A percentile compares a stretch with the other conserved stretches of the same genome.
phyloP scores from a whole-genome alignment of 805 yeast genomes.

The Candida caryicola region DNA sequence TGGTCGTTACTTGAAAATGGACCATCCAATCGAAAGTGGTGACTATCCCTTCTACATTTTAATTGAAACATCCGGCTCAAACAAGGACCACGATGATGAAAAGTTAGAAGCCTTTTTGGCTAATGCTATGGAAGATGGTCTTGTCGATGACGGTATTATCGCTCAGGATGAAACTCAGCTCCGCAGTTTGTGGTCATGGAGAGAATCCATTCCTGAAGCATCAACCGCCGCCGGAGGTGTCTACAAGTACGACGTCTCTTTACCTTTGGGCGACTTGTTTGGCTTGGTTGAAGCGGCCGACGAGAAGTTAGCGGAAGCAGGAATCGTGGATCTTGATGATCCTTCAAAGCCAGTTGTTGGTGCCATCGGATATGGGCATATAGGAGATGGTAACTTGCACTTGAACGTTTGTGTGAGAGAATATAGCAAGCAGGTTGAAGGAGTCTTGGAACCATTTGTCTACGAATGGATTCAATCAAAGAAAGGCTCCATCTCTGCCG shows the following conservation, averaged over 20 bases:
- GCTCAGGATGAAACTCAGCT: slow-evolving; percentile 94
- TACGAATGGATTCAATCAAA: slow-evolving; percentile 79
- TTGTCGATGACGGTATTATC: slow-evolving; percentile 89
- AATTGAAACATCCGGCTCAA: slow-evolving; percentile 95
- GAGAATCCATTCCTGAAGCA: slow-evolving; percentile 92
- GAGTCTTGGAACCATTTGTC: slow-evolving; percentile 86
- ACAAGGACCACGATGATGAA: slow-evolving; percentile 87
- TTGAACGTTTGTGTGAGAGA: slow-evolving; percentile 87
- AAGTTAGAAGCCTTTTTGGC: slow-evolving; percentile 86
- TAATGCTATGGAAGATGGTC: slow-evolving; percentile 75
- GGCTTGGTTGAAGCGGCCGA: slow-evolving; percentile 79
- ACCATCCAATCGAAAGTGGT: slow-evolving; percentile 74
- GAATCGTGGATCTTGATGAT: slow-evolving; percentile 56
- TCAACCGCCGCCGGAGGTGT: slow-evolving; percentile 86
- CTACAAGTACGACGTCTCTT: slow-evolving; percentile 92
- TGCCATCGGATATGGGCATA: slow-evolving; percentile 96
- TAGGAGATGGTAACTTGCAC: slow-evolving; percentile 96
- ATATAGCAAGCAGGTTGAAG: slow-evolving; percentile 76
- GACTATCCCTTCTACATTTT: slow-evolving; percentile 86
- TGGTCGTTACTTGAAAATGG: slow-evolving; percentile 52
- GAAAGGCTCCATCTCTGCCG: slow-evolving; percentile 92
- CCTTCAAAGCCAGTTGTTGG: slow-evolving; percentile 76
- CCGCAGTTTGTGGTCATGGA: slow-evolving; percentile 86
- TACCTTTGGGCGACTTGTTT: slow-evolving; percentile 80
- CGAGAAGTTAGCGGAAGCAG: slow-evolving; percentile 52